Base-by-base conservation (phyloP, 495 filamentous ascomycete species). In the Trichocladium antarcticum region DNA sequence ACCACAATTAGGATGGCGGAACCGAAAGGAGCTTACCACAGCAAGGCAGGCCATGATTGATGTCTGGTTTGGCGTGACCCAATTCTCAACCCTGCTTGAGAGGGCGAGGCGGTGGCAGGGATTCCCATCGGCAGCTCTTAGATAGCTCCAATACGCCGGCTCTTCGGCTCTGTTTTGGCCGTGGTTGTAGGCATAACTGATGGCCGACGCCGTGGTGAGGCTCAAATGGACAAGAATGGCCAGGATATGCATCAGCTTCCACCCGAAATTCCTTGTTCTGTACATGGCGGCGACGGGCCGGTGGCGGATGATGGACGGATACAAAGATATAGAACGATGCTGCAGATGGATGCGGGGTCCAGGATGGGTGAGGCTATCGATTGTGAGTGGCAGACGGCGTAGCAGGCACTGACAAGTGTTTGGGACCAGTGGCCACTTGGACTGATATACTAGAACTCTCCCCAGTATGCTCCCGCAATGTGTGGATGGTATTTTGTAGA, bases 201-300 rank as follows among this genome's bases (percentile, higher is more conserved):
- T 37, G 10, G 54, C 42, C 6, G 45, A 54, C 4, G 49, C 54
- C 20, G 51, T 50, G 10, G 54, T 35, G 27, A 64, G 54, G 1
- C 54, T 54, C 6, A 64, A 51, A 21, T 64, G 58, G 14, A 44
- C 49, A 9, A 61, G 47, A n/a, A 60, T 61, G 37, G 45, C 51
- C 12, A 53, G 54, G 15, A 56, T 22, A 35, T 64, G 61, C 22
- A 49, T 49, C 16, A 56, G n/a, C 47, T 61, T 64, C 61, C 61
- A 64, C 47, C 49, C 21, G 12, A 47, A 57, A 42, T 64, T 43
- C n/a, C 50, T 61, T 14, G 61, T 59, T 39, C 50, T 41, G n/a
- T 61, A 59, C 61, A 63, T 63, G 32, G 1, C 29, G 32, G 49
- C n/a, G 53, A 44, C 7, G 19, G 22, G 17, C 15, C 27, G 15